These are phyloP conservation scores for Plectosphaerella sp. DNA, from an alignment of 2,329 filamentous ascomycete genomes.

Conservation along the genomic window DNA sequence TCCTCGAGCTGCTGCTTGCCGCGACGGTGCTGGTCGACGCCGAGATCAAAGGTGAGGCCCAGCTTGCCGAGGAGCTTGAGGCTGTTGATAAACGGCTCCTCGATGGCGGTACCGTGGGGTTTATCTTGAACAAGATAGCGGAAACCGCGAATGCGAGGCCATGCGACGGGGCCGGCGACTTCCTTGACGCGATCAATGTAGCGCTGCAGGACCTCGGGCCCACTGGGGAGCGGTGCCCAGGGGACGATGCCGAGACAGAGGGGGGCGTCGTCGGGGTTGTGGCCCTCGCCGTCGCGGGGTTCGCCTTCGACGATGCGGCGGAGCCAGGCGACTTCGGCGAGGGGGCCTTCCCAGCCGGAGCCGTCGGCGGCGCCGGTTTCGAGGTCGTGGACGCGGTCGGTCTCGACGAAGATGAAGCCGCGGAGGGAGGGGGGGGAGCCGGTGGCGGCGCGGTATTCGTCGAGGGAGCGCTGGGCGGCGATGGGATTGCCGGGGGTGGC, in stretches of 20 bases:
- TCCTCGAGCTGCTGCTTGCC: slow-evolving; percentile 72
- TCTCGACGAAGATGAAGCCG: slow-evolving; percentile 81
- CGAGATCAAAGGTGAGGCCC: slow-evolving; percentile 74
- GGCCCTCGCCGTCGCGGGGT: slow-evolving; percentile 53
- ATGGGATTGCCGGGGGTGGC: slow-evolving; percentile 55
- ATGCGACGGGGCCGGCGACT: slow-evolving; percentile 56
- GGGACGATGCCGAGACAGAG: slow-evolving; percentile 69
- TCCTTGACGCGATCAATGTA: slow-evolving; percentile 63
- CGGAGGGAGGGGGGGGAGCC: slow-evolving; percentile 38
- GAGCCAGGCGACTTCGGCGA: slow-evolving; percentile 69
- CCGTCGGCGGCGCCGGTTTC: slow-evolving; percentile 37
- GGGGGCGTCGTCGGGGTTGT: slow-evolving; percentile 42
- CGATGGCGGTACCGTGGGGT: slow-evolving; percentile 59
- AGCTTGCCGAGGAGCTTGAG: slow-evolving; percentile 60
- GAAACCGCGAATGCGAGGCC: slow-evolving; percentile 70
- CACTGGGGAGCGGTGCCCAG: slow-evolving; percentile 79
- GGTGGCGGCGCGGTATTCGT: slow-evolving; percentile 54
- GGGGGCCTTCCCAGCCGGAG: slow-evolving; percentile 61
- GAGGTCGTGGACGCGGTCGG: slow-evolving; percentile 65
- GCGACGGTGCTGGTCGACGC: slow-evolving; percentile 73
- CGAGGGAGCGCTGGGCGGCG: slow-evolving; percentile 57
- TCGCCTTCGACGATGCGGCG: slow-evolving; percentile 60
- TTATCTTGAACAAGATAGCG: slow-evolving; percentile 81
- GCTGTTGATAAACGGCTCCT: slow-evolving; percentile 58
- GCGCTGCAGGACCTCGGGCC: slow-evolving; percentile 50